Conservation (phyloP, 805 yeast genomes). For the Nematodospora valgi region DNA sequence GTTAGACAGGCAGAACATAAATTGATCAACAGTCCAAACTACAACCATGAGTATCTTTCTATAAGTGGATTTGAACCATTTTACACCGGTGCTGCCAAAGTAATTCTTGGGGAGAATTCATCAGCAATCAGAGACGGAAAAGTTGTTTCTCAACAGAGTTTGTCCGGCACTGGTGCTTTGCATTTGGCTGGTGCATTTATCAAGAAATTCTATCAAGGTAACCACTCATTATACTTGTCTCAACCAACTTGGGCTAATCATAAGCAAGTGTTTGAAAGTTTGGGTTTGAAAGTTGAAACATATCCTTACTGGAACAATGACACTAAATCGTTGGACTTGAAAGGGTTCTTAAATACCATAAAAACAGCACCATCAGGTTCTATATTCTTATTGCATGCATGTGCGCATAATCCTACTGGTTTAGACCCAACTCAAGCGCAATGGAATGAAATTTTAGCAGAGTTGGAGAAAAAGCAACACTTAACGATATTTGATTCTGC, state of each 20-base stretch:
- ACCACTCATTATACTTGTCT: conserved; percentile 62
- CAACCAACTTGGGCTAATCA: conserved; percentile 99
- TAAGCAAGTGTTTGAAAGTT: conserved; percentile 68
- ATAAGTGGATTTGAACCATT: conserved; percentile 73
- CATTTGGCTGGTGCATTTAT: conserved; percentile 80
- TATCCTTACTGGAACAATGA: conserved; percentile 87
- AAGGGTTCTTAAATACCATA: conserved; percentile 64
- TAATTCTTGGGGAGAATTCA: conserved; percentile 64
- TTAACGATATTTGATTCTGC: conserved; percentile 90
- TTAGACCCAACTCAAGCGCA: conserved; percentile 83
- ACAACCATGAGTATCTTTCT: conserved; percentile 87
- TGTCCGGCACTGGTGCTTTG: conserved; percentile 89
- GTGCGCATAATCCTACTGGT: conserved; percentile 98
- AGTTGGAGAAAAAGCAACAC: conserved; percentile 58
- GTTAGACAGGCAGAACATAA: conserved; percentile 66
- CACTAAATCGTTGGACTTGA: conserved; percentile 67
- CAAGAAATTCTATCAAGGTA: conserved; percentile 42
- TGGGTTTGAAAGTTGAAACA: conserved; percentile 61
- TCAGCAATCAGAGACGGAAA: conserved; percentile 46
- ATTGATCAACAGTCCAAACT: conserved; percentile 54
- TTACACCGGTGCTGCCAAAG: conserved; percentile 66
- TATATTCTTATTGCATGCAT: conserved; percentile 80
- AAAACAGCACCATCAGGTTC: conserved; percentile 71
- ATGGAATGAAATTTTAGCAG: conserved; percentile 71
- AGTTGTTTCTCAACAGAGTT: conserved; percentile 66